Base-by-base conservation (phyloP, 352 stramenopile genomes). In the Phytophthora megakarya region DNA sequence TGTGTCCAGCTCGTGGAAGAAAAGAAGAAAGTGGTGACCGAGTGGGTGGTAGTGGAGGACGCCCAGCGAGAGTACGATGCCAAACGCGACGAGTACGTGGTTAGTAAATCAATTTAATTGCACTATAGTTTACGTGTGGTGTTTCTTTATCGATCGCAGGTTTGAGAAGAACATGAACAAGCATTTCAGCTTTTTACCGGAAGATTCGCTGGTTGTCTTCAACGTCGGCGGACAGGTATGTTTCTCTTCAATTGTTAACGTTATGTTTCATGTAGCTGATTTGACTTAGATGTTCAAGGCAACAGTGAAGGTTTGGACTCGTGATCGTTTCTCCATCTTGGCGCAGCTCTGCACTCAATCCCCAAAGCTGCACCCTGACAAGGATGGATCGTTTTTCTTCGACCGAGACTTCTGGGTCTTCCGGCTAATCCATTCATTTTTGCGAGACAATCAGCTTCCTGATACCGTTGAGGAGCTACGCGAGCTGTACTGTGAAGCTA, bases 271-370 rank as follows among this genome's bases (percentile, higher is more conserved):
- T 28, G 21, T 8, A 28, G 6, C 28, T 21, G 30, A 6, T 28
- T 13, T 25, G 19, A 4, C 13, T 3, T 43, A 92, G 84, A 49
- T 93, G 32, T 91, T 86, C 72, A 86, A 81, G 48, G 87, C 80
- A 23, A 93, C 80, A 0, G 79, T 92, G 21, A 82, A 81, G 18
- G 64, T 91, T 45, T 93, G 81, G 81, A 85, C 80, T 22, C 80
- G 84, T 23, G 81, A 93, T 56, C 78, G 82, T 6, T 93, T 93
- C 53, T 93, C 82, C 3, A 86, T 93, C 59, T 71, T 93, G n/a
- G 84, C 84, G 43, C 84, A 93, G 40, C 71, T 93, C 23, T 93
- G 84, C 65, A 90, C 84, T 35, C 82, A 68, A 2, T 73, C 72
- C 33, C 77, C 81, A 6, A 87, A 85, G 68, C 72, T 93, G 2